Evolutionary conservation across 2,329 filamentous ascomycete genomes (phyloP).

Genomic region (Calycina marina): DNA sequence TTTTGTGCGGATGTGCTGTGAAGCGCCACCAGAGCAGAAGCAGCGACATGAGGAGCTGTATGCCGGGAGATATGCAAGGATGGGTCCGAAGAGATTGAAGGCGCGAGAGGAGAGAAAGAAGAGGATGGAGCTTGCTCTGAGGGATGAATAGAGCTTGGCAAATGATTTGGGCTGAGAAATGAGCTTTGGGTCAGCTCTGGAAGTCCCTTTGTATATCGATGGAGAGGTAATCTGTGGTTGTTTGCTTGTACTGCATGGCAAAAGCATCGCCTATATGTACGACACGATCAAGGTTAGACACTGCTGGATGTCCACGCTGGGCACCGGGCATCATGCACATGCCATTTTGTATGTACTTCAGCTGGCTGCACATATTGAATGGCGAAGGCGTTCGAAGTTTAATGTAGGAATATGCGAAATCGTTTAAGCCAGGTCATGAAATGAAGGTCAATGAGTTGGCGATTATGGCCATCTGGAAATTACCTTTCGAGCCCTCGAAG

Average conservation of each 20-base stretch:
- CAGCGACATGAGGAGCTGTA: conserved; percentile 29
- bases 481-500: too few species aligned
- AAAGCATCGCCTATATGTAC: too few species aligned
- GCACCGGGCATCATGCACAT: not conserved
- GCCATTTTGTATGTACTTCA: not conserved
- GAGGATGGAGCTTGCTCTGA: conserved; percentile 26
- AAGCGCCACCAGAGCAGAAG: conserved; percentile 31
- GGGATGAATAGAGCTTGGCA: conserved; percentile 14
- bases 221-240: too few species aligned
- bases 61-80: conserved; percentile 35
- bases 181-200: too few species aligned
- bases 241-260: too few species aligned
- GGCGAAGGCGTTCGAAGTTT: not conserved
- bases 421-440: too few species aligned
- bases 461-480: too few species aligned
- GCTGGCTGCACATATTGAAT: not conserved
- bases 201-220: too few species aligned
- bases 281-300: too few species aligned
- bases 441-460: too few species aligned
- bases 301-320: too few species aligned
- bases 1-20: conserved; percentile 44
- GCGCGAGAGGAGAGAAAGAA: conserved; percentile 40
- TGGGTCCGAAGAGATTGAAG: conserved; percentile 39
- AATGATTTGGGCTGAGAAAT: too few species aligned
- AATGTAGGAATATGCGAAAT: conserved; percentile 1